Evolutionary conservation across 1,139 yeast species (phyloP), one percentile per base, ranked within the genome.

Genomic region (Candida labiduridarum): DNA sequence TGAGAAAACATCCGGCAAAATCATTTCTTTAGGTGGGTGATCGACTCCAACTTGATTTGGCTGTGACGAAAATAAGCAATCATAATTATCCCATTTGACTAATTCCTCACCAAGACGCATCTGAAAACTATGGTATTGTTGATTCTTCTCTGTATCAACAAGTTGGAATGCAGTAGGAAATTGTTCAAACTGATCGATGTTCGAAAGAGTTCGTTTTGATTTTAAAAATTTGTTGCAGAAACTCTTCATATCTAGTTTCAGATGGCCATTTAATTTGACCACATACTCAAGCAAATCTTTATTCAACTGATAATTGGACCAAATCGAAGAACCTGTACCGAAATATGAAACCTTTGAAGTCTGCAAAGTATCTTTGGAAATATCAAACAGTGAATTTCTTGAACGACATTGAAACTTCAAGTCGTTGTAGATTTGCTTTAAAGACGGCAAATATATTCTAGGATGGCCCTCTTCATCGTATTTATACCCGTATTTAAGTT

Each of bases 371-470:
- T 58, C 56, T 9, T 41, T 49, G 11, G 51, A 65, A 52, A 1
- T 41, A 38, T 52, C 49, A 49, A 48, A 54, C 18, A 39, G 38
- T 9, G 53, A 49, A 60, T 58, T 42, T 15, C 50, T 74, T 56
- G 18, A 78, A 76, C 49, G 77, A 47, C 94, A 72, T 55, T 90
- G 85, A 52, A 65, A 76, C 35, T 67, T 69, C 31, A 89, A 81
- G 59, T 89, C 95, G 30, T 76, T 74, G 69, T 88, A 78, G 14
- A 90, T 72, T 42, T 79, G 81, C 49, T 77, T 75, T 40, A 91
- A 78, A 4, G 91, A 85, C 0, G 80, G 73, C 12, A 87, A 69
- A 53, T 76, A 79, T 18, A 72, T 75, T 31, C 53, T 49, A 6
- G 51, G 56, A 9, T 53, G 47, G 0, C 59, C 57, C 9, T 49